phyloP scores from a whole-genome alignment of 768 basidiomycete genomes.

The Kwoniella mangroviensis region DNA sequence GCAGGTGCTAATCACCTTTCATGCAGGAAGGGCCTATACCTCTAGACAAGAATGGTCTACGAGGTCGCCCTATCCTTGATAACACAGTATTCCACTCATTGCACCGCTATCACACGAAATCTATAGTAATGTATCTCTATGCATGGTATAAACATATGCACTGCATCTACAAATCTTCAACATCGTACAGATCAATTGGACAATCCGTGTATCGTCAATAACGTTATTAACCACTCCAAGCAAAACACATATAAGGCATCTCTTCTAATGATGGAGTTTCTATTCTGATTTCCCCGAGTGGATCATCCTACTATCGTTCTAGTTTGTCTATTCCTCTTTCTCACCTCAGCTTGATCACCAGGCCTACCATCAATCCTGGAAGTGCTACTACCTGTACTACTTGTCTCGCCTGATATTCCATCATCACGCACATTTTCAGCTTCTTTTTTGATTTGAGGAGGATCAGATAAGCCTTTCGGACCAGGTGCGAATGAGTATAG shows the following conservation, averaged over 20 bases:
- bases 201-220: background rate
- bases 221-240: background rate
- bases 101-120: too few relatives aligned
- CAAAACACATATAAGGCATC: too few relatives aligned
- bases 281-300: background rate
- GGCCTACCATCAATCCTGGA: background rate
- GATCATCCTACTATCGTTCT: background rate
- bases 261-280: background rate
- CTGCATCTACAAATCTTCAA: too few relatives aligned
- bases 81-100: background rate
- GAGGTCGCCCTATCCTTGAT: background rate
- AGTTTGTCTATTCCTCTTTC: background rate
- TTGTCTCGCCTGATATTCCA: background rate
- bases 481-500: slow-evolving; percentile 26
- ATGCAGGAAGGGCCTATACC: too few relatives aligned
- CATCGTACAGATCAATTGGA: background rate
- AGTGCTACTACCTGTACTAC: background rate
- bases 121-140: background rate
- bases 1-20: too few relatives aligned
- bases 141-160: background rate
- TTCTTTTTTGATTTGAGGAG: background rate
- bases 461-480: slow-evolving; percentile 8
- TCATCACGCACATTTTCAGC: too few relatives aligned
- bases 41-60: background rate
- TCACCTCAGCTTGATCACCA: background rate